Evolutionary conservation across 768 basidiomycete genomes (phyloP).

Genomic region (Boletellus sp.): DNA sequence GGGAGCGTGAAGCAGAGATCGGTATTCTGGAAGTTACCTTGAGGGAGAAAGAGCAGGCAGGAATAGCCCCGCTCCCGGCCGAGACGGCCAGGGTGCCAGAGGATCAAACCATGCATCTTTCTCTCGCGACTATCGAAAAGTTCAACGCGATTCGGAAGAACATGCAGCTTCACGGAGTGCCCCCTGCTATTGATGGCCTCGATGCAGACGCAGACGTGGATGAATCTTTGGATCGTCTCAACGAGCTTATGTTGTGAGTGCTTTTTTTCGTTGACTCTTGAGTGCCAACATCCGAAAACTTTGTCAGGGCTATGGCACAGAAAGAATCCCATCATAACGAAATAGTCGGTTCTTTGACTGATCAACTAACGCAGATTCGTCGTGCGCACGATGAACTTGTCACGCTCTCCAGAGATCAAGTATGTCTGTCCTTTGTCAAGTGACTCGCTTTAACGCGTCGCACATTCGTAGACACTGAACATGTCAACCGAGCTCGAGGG

Average conservation of each 20-base stretch:
- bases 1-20: constrained; percentile 91
- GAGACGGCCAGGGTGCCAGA: constrained; percentile 13
- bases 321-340: constrained; percentile 92
- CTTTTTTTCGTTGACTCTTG: constrained; percentile 1
- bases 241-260: constrained; percentile 88
- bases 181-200: constrained; percentile 23
- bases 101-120: constrained; percentile 42
- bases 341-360: constrained; percentile 65
- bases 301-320: constrained; percentile 86
- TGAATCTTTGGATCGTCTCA: constrained; percentile 74
- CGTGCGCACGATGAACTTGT: constrained; percentile 81
- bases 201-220: constrained; percentile 45
- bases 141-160: constrained; percentile 72
- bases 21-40: constrained; percentile 58
- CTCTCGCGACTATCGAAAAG: constrained; percentile 67
- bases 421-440: constrained; percentile 28
- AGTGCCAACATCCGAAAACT: constrained; percentile 6
- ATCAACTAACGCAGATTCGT: constrained; percentile 63
- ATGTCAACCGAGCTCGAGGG: constrained; percentile 86
- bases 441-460: not conserved
- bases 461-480: constrained; percentile 58
- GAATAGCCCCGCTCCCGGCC: not conserved
- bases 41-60: constrained; percentile 34
- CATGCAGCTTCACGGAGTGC: constrained; percentile 50
- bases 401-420: constrained; percentile 82